Conservation (phyloP, 371 early-diverging fungal genomes). For the Paramicrosporidium saccamoebae region DNA sequence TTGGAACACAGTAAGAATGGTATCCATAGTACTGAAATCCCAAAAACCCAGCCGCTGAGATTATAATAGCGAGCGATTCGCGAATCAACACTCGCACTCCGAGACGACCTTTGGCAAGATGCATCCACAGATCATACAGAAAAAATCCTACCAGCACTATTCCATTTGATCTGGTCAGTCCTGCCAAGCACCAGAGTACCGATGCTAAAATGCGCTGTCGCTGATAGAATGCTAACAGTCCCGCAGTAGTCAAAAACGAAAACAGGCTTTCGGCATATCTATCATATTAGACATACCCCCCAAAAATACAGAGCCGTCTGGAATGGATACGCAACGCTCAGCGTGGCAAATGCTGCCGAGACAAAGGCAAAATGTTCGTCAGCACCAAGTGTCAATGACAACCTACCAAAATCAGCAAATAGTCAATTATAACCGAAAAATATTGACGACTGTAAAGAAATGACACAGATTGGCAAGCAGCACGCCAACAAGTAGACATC, state of each 20-base stretch:
- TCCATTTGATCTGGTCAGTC: conserved; percentile 29
- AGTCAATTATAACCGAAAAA: too few species aligned
- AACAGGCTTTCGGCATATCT: conserved; percentile 48
- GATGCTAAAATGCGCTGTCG: conserved; percentile 11
- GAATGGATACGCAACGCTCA: conserved; percentile 4
- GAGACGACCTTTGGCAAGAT: too few species aligned
- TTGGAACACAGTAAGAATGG: too few species aligned
- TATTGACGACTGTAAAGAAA: conserved; percentile 18
- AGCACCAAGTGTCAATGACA: conserved; percentile 9
- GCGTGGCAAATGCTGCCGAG: conserved; percentile 18
- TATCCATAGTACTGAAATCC: too few species aligned
- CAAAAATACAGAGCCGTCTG: not conserved
- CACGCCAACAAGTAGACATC: conserved; percentile 19
- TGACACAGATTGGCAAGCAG: conserved; percentile 23
- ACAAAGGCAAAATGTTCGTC: conserved; percentile 11
- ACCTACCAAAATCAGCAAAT: too few species aligned
- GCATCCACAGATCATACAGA: conserved; percentile 15
- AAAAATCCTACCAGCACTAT: conserved; percentile 35
- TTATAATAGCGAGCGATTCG: too few species aligned
- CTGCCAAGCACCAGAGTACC: conserved; percentile 16
- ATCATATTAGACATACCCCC: too few species aligned
- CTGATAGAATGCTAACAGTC: conserved; percentile 14
- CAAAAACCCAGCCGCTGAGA: too few species aligned
- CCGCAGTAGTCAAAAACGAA: conserved; percentile 22
- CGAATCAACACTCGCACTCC: too few species aligned